Evolutionary conservation across 179 eudicot genomes (phyloP), one percentile per base, ranked within the genome.

Genomic region (Actinidia polygama): DNA sequence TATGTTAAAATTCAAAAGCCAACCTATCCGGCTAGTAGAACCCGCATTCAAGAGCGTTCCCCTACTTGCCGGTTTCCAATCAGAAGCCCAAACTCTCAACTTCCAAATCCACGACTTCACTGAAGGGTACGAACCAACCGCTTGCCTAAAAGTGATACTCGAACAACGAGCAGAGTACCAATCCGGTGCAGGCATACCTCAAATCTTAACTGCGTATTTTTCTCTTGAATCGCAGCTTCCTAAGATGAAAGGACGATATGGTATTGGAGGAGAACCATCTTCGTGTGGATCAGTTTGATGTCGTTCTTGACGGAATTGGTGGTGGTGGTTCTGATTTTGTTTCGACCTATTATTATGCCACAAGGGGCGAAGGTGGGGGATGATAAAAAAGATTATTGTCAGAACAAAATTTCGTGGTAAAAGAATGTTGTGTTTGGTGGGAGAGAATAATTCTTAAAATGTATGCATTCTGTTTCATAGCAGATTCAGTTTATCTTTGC

Each of bases 201-300:
- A 90, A 44, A 82, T 90, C 3, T 90, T 88, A 21, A 66, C 79
- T 8, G 92, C 86, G 7, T 66, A 83, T 0, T n/a, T 90, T 2
- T 66, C 81, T n/a, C 36, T 90, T 6, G 82, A 84, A 62, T 83
- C 92, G 0, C 85, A 86, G 86, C 84, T 85, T 12, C 88, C 89
- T 46, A 75, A 40, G 30, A 8, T 88, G 7, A 88, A 49, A 80
- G 80, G 63, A 24, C 85, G 4, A 7, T 90, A 26, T 90, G 88
- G 88, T 30, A 16, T n/a, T 90, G 92, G 92, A 88, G 87, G 61
- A 78, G 85, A 62, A 85, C 89, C 10, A 51, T 87, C 1, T 86
- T 83, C 21, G 87, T 88, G 12, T 86, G 91, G 92, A 64, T 82
- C 40, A 78, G 89, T 64, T n/a, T 88, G 9, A 36, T 44, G 36